Evolutionary conservation across 2,329 filamentous ascomycete species (phyloP).

Genomic region (Penicillium hordei): DNA sequence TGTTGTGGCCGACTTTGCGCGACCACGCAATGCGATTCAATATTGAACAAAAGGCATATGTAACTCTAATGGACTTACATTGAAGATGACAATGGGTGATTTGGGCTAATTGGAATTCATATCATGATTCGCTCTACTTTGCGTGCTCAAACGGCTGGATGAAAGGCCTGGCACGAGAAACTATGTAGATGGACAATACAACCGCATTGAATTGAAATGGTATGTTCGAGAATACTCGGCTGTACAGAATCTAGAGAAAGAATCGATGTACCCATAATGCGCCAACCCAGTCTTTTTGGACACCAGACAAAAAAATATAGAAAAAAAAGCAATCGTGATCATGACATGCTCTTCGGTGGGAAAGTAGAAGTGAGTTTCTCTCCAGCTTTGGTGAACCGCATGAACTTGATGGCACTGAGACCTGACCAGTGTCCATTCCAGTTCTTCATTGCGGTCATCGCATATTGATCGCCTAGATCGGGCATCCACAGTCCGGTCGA

Average conservation of each 20-base stretch:
- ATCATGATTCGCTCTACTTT: neutral
- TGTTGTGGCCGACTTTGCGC: constrained; percentile 14
- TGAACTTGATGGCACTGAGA: constrained; percentile 72
- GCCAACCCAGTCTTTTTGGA: constrained; percentile 19
- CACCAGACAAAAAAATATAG: constrained; percentile 13
- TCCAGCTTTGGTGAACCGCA: constrained; percentile 68
- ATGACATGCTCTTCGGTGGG: constrained; percentile 64
- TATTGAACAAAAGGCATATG: neutral
- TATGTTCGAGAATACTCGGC: constrained; percentile 13
- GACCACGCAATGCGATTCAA: constrained; percentile 20
- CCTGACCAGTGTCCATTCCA: constrained; percentile 87
- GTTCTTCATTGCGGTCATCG: constrained; percentile 62
- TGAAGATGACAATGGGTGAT: neutral
- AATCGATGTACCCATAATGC: constrained; percentile 27
- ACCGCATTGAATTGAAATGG: constrained; percentile 6
- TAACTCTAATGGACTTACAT: neutral
- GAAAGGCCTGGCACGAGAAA: neutral
- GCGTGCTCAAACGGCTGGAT: neutral
- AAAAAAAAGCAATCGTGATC: constrained; percentile 25
- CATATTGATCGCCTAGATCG: constrained; percentile 68
- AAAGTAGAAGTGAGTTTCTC: constrained; percentile 69
- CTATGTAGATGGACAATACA: neutral
- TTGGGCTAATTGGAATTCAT: too few relatives aligned
- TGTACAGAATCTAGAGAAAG: constrained; percentile 18
- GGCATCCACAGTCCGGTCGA: constrained; percentile 78